These are phyloP conservation scores for Ophioceras dolichostomum DNA, from an alignment of 2,329 filamentous ascomycete genomes.

Conservation along the genomic window DNA sequence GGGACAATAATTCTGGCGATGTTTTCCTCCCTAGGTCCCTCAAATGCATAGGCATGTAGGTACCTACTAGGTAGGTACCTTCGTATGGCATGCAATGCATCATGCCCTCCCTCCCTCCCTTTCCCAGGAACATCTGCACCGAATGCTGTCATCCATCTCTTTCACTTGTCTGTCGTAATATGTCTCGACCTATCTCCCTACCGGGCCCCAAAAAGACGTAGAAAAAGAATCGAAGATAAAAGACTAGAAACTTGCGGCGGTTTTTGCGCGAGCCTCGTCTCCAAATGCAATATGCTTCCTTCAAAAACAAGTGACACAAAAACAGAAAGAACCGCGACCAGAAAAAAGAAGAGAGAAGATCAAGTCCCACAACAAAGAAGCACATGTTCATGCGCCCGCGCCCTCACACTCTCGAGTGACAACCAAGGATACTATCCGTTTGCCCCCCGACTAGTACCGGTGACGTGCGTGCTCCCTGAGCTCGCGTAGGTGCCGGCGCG, in stretches of 20 bases:
- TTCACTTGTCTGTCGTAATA: neutral
- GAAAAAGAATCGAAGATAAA: neutral
- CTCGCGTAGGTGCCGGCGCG: constrained; percentile 24
- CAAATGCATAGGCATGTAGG: neutral
- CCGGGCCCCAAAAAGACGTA: neutral
- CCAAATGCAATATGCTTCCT: too few species aligned
- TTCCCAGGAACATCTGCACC: too few species aligned
- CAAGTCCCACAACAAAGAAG: too few species aligned
- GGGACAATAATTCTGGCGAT: constrained; percentile 1
- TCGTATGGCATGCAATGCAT: too few species aligned
- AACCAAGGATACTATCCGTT: neutral
- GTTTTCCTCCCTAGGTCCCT: neutral
- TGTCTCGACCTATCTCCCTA: too few species aligned
- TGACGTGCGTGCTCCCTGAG: constrained; percentile 10
- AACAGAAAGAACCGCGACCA: constrained; percentile 1
- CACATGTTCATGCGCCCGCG: too few species aligned
- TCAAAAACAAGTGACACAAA: neutral
- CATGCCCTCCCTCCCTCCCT: too few species aligned
- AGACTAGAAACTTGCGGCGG: constrained; percentile 2
- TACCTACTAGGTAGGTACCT: too few species aligned
- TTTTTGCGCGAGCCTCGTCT: too few species aligned
- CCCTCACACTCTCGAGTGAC: too few species aligned
- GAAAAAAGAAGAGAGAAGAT: constrained; percentile 4
- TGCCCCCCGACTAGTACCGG: neutral
- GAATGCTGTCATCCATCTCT: neutral